Conservation (phyloP, 176 grass and related monocot species). For the Triticum urartu region DNA sequence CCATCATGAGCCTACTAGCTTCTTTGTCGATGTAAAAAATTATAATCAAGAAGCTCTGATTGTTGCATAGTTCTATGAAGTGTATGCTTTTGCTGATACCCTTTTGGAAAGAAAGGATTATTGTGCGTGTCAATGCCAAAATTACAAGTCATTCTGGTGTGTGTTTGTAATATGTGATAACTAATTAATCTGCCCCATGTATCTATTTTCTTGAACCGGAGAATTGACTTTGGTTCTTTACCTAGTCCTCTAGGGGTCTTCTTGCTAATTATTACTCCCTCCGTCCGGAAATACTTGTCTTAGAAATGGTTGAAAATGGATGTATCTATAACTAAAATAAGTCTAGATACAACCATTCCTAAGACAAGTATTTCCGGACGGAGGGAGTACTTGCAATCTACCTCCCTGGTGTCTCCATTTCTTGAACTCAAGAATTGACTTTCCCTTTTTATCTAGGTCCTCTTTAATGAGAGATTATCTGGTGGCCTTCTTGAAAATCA, state of each 20-base stretch:
- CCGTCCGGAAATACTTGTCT: no score
- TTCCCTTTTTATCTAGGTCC: neutral
- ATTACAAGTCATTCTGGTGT: neutral
- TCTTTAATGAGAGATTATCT: neutral
- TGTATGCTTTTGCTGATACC: neutral
- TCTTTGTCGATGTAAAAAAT: neutral
- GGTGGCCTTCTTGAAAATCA: neutral
- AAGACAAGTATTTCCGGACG: no score
- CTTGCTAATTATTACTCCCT: neutral
- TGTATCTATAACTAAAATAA: no score
- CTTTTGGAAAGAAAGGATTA: neutral
- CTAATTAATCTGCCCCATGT: neutral
- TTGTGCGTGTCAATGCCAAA: neutral
- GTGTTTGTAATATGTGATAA: neutral
- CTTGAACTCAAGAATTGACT: neutral
- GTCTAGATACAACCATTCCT: no score
- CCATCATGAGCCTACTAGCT: neutral
- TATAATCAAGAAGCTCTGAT: neutral
- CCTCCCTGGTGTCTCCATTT: neutral
- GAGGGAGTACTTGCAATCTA: neutral
- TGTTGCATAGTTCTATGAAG: neutral
- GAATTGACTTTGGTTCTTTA: neutral
- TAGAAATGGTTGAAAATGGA: no score
- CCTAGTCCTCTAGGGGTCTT: neutral
- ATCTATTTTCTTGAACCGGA: neutral